Percentiles rank a stretch among this genome's conserved stretches.
phyloP scores from a whole-genome alignment of 352 stramenopile genomes.

The Globisporangium middletonii region DNA sequence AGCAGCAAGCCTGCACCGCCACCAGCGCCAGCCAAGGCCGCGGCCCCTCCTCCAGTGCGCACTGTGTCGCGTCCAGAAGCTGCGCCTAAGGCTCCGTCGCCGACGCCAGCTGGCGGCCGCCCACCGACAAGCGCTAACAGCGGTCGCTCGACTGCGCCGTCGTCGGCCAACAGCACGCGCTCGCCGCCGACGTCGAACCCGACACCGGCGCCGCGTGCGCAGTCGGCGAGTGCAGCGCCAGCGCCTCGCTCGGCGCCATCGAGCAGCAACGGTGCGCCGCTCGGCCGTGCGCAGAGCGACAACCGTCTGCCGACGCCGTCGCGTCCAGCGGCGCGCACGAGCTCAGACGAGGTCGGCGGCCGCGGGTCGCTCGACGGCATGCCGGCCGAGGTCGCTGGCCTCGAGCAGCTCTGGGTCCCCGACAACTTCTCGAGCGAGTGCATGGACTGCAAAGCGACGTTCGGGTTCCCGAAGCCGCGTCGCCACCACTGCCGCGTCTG shows the following conservation, averaged over 20 bases:
- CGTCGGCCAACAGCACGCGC: slow-evolving; percentile 16
- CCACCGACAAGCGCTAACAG: slow-evolving; percentile 1
- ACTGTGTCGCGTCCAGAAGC: slow-evolving; percentile 10
- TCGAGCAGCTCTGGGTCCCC: slow-evolving; percentile 84
- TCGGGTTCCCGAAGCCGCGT: slow-evolving; percentile 75
- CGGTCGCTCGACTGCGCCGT: slow-evolving; percentile 7
- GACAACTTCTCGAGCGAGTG: slow-evolving; percentile 85
- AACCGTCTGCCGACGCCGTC: slow-evolving; percentile 7
- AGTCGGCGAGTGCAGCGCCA: slow-evolving; percentile 4
- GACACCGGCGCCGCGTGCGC: neutral
- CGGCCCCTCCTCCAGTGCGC: neutral
- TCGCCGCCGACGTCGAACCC: slow-evolving; percentile 18
- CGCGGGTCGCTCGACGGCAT: slow-evolving; percentile 50
- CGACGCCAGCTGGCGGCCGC: slow-evolving; percentile 10
- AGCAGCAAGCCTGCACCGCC: slow-evolving; percentile 8
- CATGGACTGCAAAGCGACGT: slow-evolving; percentile 83
- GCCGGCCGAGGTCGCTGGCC: slow-evolving; percentile 50
- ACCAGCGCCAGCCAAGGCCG: neutral
- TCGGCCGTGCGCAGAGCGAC: slow-evolving; percentile 11
- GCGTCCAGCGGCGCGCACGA: slow-evolving; percentile 15
- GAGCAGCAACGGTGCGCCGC: slow-evolving; percentile 1
- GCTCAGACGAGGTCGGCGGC: slow-evolving; percentile 15
- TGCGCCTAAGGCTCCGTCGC: slow-evolving; percentile 5
- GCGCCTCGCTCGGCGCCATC: slow-evolving; percentile 11
- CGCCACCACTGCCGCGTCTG: slow-evolving; percentile 85